Conservation (phyloP, 805 yeast species). For the Hermanozyma aechmeae region DNA sequence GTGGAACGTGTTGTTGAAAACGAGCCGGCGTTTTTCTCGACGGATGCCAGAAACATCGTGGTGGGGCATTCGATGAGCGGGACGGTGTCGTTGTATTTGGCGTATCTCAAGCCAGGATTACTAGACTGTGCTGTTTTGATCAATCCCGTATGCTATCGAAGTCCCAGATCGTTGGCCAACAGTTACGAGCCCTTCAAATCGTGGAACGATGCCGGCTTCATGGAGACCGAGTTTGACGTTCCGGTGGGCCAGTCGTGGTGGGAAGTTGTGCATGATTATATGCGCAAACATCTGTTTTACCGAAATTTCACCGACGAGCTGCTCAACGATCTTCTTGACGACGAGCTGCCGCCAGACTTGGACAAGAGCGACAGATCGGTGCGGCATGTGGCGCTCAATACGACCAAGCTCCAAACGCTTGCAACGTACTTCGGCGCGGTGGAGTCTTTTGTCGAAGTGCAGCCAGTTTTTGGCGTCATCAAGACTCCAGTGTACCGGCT, state of each 20-base stretch:
- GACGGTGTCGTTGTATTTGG: conserved; percentile 1
- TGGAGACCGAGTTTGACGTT: conserved; percentile 1
- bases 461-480: no score
- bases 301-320: neutral
- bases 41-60: conserved; percentile 3
- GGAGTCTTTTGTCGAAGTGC: no score
- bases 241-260: neutral
- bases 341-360: conserved; percentile 1
- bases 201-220: neutral
- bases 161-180: neutral
- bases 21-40: no score
- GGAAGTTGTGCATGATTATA: neutral
- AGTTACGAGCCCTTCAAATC: neutral
- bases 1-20: no score
- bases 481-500: no score
- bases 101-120: conserved; percentile 2
- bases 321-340: conserved; percentile 1
- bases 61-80: conserved; percentile 12
- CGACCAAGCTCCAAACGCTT: neutral
- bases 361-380: neutral
- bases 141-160: conserved; percentile 6
- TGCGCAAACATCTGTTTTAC: neutral
- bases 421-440: conserved; percentile 1
- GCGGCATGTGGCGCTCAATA: neutral
- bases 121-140: conserved; percentile 5